Evolutionary conservation across 177 flowering plant species (phyloP), one percentile per base, ranked within the genome.

Genomic region (Telopea speciosissima): DNA sequence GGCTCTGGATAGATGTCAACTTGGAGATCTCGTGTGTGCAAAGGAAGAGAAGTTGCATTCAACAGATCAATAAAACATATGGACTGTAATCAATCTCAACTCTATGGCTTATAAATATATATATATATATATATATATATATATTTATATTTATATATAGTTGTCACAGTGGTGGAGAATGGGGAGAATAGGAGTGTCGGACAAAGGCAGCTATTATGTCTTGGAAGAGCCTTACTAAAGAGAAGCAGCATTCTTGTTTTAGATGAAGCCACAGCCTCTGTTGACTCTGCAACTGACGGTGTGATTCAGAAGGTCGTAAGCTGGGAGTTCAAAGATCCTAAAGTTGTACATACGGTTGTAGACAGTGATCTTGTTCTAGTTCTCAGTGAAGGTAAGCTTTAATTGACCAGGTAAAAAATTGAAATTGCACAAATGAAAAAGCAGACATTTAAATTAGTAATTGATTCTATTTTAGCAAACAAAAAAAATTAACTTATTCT

Each of bases 191-290:
- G 97, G 97, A 95, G 97, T 52, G 88, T 85, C 45, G 97, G 97
- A 14, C 97, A 92, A 72, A 86, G 97, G 73, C 97, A 92, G 74
- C 75, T 95, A 22, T 81, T 90, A 73, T 92, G 99, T 75, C 88
- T 95, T 17, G 97, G 99, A 70, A 87, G 97, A 74, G 94, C 92
- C 24, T 79, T 95, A 81, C 82, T 95, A 42, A 95, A 92, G 88
- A 90, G 77, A 79, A 92, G 97, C 84, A 85, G 82, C 79, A 80
- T 95, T 75, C 91, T 95, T 14, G 93, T 95, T 60, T 84, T 95
- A 12, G 99, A 95, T 68, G 99, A 95, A 83, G 99, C 97, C 33
- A 95, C 99, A 10, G 99, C 97, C 45, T 92, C 99, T 17, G 87
- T 95, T 24, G 99, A 95, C n/a, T n/a, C n/a, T n/a, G n/a, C n/a